Evolutionary conservation across 2,329 filamentous ascomycete species (phyloP).

Genomic region (Podosphaera aphanis): DNA sequence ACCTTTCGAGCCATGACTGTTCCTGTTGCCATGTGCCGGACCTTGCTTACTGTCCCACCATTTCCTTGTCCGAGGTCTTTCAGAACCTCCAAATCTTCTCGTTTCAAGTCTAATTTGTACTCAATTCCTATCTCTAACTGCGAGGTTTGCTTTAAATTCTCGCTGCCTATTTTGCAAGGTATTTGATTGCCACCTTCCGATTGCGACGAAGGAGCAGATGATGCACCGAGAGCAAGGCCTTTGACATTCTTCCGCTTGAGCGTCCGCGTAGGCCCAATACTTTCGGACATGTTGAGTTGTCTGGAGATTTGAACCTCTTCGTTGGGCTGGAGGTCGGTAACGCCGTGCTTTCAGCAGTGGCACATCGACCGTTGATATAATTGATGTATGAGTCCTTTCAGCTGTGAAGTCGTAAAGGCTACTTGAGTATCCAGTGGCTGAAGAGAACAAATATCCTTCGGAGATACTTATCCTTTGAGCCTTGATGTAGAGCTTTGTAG

Average conservation of each 20-base stretch:
- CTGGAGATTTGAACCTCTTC: background rate
- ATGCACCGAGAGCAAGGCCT: constrained; percentile 67
- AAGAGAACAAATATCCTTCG: background rate
- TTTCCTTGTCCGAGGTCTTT: constrained; percentile 93
- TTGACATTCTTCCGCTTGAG: constrained; percentile 99
- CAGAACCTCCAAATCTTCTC: constrained; percentile 75
- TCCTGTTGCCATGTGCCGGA: constrained; percentile 80
- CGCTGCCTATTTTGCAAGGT: constrained; percentile 34
- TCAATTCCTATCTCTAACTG: constrained; percentile 89
- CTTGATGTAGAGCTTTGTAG: background rate
- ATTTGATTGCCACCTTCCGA: constrained; percentile 47
- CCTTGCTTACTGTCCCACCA: constrained; percentile 94
- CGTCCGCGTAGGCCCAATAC: constrained; percentile 45
- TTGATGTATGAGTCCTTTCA: background rate
- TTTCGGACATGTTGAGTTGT: constrained; percentile 23
- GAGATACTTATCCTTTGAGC: background rate
- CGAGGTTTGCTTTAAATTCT: constrained; percentile 33
- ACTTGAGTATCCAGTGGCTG: background rate
- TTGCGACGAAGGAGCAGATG: constrained; percentile 45
- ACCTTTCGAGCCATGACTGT: constrained; percentile 98
- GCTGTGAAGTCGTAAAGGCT: background rate
- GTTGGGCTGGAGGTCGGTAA: background rate
- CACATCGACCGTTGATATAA: background rate
- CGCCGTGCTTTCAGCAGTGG: background rate
- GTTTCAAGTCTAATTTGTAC: constrained; percentile 78